A percentile compares a stretch with the other conserved stretches of the same genome.
Evolutionary conservation across 2,329 filamentous ascomycete genomes (phyloP).

Genomic region (Knufia petricola): DNA sequence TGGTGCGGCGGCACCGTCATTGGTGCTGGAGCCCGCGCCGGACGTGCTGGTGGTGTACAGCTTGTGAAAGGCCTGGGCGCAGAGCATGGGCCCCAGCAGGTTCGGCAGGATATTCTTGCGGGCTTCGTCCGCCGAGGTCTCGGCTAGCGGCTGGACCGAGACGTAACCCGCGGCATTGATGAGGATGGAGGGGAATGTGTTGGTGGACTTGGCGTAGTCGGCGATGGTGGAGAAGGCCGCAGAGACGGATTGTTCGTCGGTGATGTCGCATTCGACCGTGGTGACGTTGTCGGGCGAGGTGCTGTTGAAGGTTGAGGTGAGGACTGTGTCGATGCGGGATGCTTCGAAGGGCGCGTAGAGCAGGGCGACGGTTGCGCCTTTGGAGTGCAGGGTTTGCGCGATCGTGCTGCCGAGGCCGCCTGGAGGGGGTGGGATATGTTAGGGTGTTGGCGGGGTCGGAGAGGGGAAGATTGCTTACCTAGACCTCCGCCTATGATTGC

Average conservation of each 20-base stretch:
- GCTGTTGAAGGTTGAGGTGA: conserved; percentile 30
- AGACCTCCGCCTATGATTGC: conserved; percentile 37
- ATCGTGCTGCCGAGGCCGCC: conserved; percentile 37
- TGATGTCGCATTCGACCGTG: conserved; percentile 40
- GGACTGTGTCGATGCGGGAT: conserved; percentile 28
- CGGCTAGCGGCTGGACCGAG: conserved; percentile 36
- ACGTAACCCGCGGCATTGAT: conserved; percentile 39
- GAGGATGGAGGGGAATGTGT: conserved; percentile 31
- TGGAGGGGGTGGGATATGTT: conserved; percentile 13
- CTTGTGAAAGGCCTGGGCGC: conserved; percentile 36
- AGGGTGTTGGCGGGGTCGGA: neutral
- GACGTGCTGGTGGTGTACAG: conserved; percentile 26
- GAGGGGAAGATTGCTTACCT: conserved; percentile 25
- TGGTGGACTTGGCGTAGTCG: conserved; percentile 25
- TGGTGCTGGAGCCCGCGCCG: no score
- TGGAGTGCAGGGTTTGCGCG: conserved; percentile 32
- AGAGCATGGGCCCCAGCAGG: conserved; percentile 37
- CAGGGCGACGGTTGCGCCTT: conserved; percentile 36
- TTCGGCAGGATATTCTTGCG: conserved; percentile 37
- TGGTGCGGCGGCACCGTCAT: no score
- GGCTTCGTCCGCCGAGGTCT: conserved; percentile 35
- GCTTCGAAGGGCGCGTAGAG: conserved; percentile 41
- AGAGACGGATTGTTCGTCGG: conserved; percentile 38
- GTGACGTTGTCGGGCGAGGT: conserved; percentile 23
- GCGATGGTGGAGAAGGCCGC: conserved; percentile 29